Percentiles rank a stretch among this genome's conserved stretches.
Evolutionary conservation across 1,139 yeast species (phyloP).

Genomic region (Scheffersomyces cryptocercus): DNA sequence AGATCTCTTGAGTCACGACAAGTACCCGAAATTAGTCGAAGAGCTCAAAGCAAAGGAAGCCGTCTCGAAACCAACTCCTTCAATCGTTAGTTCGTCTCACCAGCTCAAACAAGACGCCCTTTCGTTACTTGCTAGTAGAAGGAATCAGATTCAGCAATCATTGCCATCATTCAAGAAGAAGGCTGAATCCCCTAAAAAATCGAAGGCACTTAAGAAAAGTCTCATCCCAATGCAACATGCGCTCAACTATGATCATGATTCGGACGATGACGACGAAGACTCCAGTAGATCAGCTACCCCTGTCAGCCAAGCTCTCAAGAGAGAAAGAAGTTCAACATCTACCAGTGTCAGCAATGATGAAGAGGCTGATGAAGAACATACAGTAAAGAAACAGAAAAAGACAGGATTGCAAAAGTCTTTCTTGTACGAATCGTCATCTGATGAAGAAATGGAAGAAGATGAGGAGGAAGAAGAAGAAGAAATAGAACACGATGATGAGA

Average conservation of each 20-base stretch:
- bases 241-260: constrained; percentile 53
- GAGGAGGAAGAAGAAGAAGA: constrained; percentile 4
- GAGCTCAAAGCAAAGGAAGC: constrained; percentile 43
- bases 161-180: constrained; percentile 43
- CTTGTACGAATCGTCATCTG: constrained; percentile 33
- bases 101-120: constrained; percentile 25
- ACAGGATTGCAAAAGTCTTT: constrained; percentile 21
- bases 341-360: constrained; percentile 36
- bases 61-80: constrained; percentile 16
- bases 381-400: constrained; percentile 23
- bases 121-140: constrained; percentile 27
- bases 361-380: constrained; percentile 24
- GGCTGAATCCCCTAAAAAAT: constrained; percentile 15
- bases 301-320: constrained; percentile 26
- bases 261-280: constrained; percentile 49
- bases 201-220: constrained; percentile 21
- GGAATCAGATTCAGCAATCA: constrained; percentile 19
- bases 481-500: constrained; percentile 10
- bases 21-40: constrained; percentile 55
- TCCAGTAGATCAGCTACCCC: constrained; percentile 47
- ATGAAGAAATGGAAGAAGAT: constrained; percentile 19
- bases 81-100: constrained; percentile 16
- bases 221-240: constrained; percentile 73
- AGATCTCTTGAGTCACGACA: constrained; percentile 59
- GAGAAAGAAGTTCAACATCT: constrained; percentile 25